These are phyloP conservation scores for Alternaria sp. DNA, from an alignment of 2,329 filamentous ascomycete genomes.

Conservation along the genomic window DNA sequence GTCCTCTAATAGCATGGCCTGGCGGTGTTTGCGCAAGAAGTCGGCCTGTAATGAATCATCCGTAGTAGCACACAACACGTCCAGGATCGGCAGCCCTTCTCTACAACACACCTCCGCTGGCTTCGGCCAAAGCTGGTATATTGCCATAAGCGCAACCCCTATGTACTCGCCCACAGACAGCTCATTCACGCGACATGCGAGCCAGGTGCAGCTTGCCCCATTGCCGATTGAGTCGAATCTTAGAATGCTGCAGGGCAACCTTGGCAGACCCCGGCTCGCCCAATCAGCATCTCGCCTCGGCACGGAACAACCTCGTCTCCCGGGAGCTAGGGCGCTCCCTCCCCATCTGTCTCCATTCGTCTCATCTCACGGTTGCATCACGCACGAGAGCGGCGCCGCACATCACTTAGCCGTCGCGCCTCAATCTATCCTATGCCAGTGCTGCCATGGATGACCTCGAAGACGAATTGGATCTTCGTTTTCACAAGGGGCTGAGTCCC, in stretches of 20 bases:
- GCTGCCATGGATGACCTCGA: constrained; percentile 38
- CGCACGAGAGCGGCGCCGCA: constrained; percentile 8
- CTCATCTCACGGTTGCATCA: constrained; percentile 4
- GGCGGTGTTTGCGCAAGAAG: neutral
- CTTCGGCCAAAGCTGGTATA: neutral
- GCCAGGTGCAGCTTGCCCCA: neutral
- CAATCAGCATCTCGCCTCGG: neutral
- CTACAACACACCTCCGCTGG: neutral
- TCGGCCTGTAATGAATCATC: neutral
- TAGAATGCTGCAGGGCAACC: constrained; percentile 9
- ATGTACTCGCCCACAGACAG: neutral
- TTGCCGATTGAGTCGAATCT: constrained; percentile 3
- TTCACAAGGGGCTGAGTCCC: constrained; percentile 34
- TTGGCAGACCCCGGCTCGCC: neutral
- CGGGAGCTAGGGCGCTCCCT: neutral
- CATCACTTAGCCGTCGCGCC: neutral
- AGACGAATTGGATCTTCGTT: constrained; percentile 41
- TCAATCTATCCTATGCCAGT: neutral
- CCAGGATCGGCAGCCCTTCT: neutral
- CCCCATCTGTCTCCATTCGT: neutral
- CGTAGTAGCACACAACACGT: neutral
- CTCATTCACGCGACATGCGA: neutral
- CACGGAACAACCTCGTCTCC: neutral
- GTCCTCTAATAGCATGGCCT: neutral
- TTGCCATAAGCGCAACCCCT: neutral